A percentile compares a stretch with the other conserved stretches of the same genome.
Conservation (phyloP, 495 filamentous ascomycete species). For the Parachaetomium inaequale region DNA sequence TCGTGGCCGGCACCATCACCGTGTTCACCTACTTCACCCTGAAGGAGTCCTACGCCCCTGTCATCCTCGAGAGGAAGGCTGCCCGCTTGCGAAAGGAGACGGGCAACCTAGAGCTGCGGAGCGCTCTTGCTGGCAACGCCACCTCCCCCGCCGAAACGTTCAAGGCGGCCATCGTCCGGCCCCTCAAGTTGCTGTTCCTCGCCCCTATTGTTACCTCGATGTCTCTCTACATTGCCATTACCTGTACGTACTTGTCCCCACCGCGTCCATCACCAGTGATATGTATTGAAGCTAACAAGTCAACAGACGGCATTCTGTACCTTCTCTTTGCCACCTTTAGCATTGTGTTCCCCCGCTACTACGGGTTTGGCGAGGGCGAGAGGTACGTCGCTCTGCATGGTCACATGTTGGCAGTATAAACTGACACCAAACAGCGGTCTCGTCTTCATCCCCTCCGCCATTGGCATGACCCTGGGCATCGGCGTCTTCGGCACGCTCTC, state of each 20-base stretch:
- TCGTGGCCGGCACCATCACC: slow-evolving; percentile 37
- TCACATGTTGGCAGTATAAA: not conserved
- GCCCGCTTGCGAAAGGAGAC: slow-evolving; percentile 56
- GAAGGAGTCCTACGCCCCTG: slow-evolving; percentile 63
- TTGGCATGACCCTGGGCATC: slow-evolving; percentile 43
- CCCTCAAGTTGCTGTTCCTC: slow-evolving; percentile 53
- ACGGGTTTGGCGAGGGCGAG: slow-evolving; percentile 58
- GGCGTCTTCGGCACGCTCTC: slow-evolving; percentile 35
- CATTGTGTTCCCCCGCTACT: slow-evolving; percentile 55
- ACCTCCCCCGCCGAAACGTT: slow-evolving; percentile 42
- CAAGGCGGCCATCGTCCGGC: slow-evolving; percentile 53
- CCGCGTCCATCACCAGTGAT: not conserved
- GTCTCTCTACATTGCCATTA: slow-evolving; percentile 67
- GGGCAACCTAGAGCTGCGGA: slow-evolving; percentile 51
- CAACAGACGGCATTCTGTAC: slow-evolving; percentile 64
- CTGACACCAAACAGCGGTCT: slow-evolving; percentile 44
- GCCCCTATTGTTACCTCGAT: slow-evolving; percentile 64
- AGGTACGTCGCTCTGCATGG: slow-evolving; percentile 14
- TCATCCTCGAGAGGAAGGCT: slow-evolving; percentile 57
- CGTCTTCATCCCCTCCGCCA: slow-evolving; percentile 49
- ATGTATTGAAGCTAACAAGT: not conserved
- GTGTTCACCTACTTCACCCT: slow-evolving; percentile 46
- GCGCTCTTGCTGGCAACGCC: slow-evolving; percentile 34
- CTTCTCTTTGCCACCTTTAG: slow-evolving; percentile 76
- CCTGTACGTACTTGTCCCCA: slow-evolving; percentile 37